Evolutionary conservation across 768 basidiomycete species (phyloP), one percentile per base, ranked within the genome.

Genomic region (Podaxis sp.): DNA sequence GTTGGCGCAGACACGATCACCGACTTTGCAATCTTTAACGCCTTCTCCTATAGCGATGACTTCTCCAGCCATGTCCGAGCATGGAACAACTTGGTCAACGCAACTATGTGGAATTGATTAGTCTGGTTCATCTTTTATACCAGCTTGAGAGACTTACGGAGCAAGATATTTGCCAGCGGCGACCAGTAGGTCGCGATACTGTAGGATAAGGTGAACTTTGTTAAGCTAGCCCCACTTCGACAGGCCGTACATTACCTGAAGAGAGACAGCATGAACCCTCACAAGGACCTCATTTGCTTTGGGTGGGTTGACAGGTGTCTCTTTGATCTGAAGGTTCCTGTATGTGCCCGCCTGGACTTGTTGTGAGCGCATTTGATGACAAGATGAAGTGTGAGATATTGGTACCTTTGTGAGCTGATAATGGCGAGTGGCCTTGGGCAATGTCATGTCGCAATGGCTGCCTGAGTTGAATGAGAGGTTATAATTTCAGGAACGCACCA

Each of bases 1-100:
- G 67, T 83, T 86, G 11, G 83, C 76, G 62, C 73, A 81, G 61
- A 87, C 82, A 21, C 82, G 79, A 61, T 85, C 83, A n/a, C 85
- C 83, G 4, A 70, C 65, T 64, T 77, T 79, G 83, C 82, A 86
- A 4, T 68, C 71, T 36, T 70, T 79, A 14, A 78, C 78, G 11
- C 74, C 77, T 11, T 69, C 69, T 5, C 78, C 78, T 6, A 84
- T 66, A 1, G 79, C 75, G 32, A 84, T 69, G 52, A 87, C 72
- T 65, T 85, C 84, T 7, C 86, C 85, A 14, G 85, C 82, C 70
- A 79, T 76, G 65, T 87, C 84, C 0, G 85, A 77, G 64, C 72
- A 74, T 38, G 76, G 75, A 9, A 78, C 72, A 0, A 74, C 65
- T 53, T 74, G 63, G 3, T 66, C 63, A 1, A 66, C 42, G 25